Evolutionary conservation across 768 basidiomycete species (phyloP), one percentile per base, ranked within the genome.

Genomic region (Boletellus ananas): DNA sequence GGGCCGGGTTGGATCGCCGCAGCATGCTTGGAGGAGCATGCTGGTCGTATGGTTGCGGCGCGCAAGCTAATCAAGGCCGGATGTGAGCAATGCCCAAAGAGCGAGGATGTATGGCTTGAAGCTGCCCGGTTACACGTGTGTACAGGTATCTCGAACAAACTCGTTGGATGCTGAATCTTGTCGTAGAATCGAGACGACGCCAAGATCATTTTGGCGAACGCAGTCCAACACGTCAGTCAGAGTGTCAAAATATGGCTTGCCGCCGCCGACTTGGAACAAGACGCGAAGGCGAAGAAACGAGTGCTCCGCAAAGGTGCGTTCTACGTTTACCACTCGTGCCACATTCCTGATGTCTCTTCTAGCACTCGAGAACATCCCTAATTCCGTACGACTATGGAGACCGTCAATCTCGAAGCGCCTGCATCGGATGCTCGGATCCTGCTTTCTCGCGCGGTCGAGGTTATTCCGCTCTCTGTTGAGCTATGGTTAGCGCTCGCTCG

Each of bases 1-100:
- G 80, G 93, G 0, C 96, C 96, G 5, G 96, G 96, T 3, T 99
- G 96, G 96, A 97, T 99, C 51, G 96, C 96, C 0, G 96, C 95
- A 0, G 96, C 96, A 0, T 84, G 92, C 58, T 67, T 99, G 45
- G 96, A 99, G 68, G 93, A 96, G 57, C 94, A 97, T 57, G 95
- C 96, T 0, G 94, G 95, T 11, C 79, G 93, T 52, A 94, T 96
- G 90, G 95, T 98, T 1, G 83, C 87, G 7, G 94, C 95, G 4
- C 75, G 95, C 43, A 96, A 95, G 66, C 72, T 94, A 48, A 95
- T 99, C 66, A 94, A 88, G 60, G 79, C 83, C 34, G 96, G 95
- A 0, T 98, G 95, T 60, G 94, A 97, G 59, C 84, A 92, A 54
- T 98, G 96, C 73, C 90, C 90, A 1, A 94, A 91, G 73, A 94